Evolutionary conservation across 495 filamentous ascomycete species (phyloP), one percentile per base, ranked within the genome.

Genomic region (Podospora fimiseda): DNA sequence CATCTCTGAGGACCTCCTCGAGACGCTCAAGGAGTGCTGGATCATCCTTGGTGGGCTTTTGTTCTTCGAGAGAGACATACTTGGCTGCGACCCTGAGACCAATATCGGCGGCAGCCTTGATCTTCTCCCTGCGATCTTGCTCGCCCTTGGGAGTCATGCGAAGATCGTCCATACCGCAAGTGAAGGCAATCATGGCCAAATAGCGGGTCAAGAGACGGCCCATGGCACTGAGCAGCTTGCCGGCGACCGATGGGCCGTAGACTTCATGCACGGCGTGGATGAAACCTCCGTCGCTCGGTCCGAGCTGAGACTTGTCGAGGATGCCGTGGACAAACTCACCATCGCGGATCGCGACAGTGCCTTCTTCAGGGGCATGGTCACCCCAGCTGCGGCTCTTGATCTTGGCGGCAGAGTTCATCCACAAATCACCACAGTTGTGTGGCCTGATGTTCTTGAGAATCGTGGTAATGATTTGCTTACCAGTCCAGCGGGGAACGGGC

Each of bases 101-200:
- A 55, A 96, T 83, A n/a, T 69, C 67, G 7, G 80, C 71, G 2
- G 89, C 86, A 44, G 79, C 78, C 53, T 79, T 70, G 47, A 99
- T 70, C 54, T 83, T 85, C 57, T 88, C 75, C 49, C 78, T 80
- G 22, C 94, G 82, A 39, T 71, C 71, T 49, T 73, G 72, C 60
- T 99, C 89, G 43, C 93, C 91, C 53, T 89, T 75, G 8, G 79
- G 74, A 2, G 93, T 99, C 46, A 97, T 80, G 19, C 84, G 76
- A 56, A 99, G 78, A 77, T 99, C 94, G 59, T 97, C 94, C 72
- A 99, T 95, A 58, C 94, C 94, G 70, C 94, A 99, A 54, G 87
- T 90, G 65, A 96, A 96, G 0, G 89, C 94, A 22, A 90, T 77
- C 85, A 96, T 95, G 64, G 90, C 86, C 48, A 97, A 77, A 58